Conservation (phyloP, 768 basidiomycete species). For the Suillus spraguei region DNA sequence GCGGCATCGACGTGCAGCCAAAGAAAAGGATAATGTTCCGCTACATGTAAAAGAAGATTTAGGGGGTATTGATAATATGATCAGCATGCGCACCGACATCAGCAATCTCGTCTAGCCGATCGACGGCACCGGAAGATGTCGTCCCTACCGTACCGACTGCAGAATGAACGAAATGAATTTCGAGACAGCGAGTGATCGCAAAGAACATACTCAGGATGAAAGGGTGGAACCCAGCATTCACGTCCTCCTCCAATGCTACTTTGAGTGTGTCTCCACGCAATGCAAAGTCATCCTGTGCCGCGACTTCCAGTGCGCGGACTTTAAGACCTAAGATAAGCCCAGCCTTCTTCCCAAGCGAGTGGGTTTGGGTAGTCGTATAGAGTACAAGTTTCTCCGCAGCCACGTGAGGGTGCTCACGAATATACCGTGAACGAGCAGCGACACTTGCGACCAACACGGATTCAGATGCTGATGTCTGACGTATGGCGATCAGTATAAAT, state of each 20-base stretch:
- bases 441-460: constrained; percentile 75
- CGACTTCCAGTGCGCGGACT: constrained; percentile 71
- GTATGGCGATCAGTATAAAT: neutral
- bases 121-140: constrained; percentile 88
- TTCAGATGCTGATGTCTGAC: constrained; percentile 85
- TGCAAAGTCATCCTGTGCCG: constrained; percentile 60
- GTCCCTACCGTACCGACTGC: constrained; percentile 89
- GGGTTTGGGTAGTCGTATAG: constrained; percentile 90
- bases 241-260: constrained; percentile 67
- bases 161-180: neutral
- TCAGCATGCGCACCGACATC: constrained; percentile 55
- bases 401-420: constrained; percentile 49
- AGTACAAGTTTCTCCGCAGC: constrained; percentile 68
- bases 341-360: constrained; percentile 81
- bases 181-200: neutral
- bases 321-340: constrained; percentile 80
- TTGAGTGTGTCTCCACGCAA: constrained; percentile 68
- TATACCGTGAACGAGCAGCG: constrained; percentile 71
- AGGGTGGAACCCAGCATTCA: constrained; percentile 59
- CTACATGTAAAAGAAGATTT: constrained; percentile 37
- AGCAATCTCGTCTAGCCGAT: constrained; percentile 75
- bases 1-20: constrained; percentile 91
- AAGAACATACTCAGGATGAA: constrained; percentile 70
- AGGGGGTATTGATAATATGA: neutral
- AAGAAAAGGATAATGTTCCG: constrained; percentile 58